Evolutionary conservation across 1,284 basidiomycete species (phyloP).

Genomic region (Irpex lacteus): DNA sequence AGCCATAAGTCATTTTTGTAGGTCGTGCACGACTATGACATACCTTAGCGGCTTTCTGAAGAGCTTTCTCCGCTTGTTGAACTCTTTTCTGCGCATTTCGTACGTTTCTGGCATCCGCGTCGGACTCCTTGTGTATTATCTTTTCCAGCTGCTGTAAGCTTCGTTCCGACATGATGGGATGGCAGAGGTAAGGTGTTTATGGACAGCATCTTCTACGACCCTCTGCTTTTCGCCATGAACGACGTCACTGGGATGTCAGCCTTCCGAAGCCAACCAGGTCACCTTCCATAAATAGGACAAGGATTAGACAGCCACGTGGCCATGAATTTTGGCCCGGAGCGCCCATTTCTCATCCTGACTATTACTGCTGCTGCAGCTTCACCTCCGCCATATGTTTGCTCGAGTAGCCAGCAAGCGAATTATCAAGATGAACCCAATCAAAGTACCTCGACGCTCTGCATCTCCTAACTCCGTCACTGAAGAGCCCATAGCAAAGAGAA

Average conservation of each 20-base stretch:
- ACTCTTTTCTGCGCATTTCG: slow-evolving; percentile 13
- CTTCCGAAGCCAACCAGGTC: background rate
- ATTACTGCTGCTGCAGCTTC: background rate
- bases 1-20: background rate
- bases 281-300: background rate
- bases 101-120: slow-evolving; percentile 12
- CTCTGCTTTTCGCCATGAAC: background rate
- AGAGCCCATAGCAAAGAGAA: slow-evolving; percentile 50
- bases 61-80: slow-evolving; percentile 13
- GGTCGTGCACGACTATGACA: background rate
- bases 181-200: background rate
- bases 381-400: slow-evolving; percentile 1
- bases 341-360: background rate
- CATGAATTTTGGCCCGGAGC: background rate
- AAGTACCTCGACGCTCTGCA: slow-evolving; percentile 55
- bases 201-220: background rate
- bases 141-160: slow-evolving; percentile 15
- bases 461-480: slow-evolving; percentile 36
- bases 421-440: slow-evolving; percentile 8
- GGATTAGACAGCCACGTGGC: background rate
- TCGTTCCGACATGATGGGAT: slow-evolving; percentile 5
- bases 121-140: slow-evolving; percentile 14
- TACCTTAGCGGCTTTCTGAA: slow-evolving; percentile 16
- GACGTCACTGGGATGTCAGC: background rate
- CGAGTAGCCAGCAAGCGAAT: background rate